Conservation (phyloP, 1,284 basidiomycete genomes). For the Marasmius sp. region DNA sequence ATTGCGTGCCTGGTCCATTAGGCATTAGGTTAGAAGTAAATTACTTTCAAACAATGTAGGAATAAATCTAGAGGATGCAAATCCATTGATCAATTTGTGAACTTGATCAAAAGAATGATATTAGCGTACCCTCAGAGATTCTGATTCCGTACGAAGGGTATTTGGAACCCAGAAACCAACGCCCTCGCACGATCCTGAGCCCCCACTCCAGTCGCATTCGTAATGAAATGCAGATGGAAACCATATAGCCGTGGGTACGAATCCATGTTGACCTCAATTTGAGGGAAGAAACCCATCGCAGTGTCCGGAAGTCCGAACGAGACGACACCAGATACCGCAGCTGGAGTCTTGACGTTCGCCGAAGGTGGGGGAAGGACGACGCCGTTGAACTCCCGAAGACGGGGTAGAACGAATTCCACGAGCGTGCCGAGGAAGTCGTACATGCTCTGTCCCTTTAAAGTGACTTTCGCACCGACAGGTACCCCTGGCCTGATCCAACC, state of each 20-base stretch:
- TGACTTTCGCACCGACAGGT: constrained; percentile 88
- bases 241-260: constrained; percentile 83
- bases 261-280: constrained; percentile 91
- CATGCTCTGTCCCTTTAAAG: constrained; percentile 87
- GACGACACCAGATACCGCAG: constrained; percentile 84
- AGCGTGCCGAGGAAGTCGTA: constrained; percentile 91
- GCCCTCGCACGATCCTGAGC: constrained; percentile 86
- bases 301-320: constrained; percentile 83
- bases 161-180: constrained; percentile 84
- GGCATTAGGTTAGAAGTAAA: too few relatives aligned
- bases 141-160: constrained; percentile 67
- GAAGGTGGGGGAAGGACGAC: constrained; percentile 69
- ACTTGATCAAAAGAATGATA: too few relatives aligned
- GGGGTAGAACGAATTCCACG: constrained; percentile 92
- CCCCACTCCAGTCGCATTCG: constrained; percentile 79
- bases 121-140: neutral
- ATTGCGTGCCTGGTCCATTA: too few relatives aligned
- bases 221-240: constrained; percentile 91
- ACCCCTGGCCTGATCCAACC: constrained; percentile 86
- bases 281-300: constrained; percentile 92
- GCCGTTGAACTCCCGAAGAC: constrained; percentile 89
- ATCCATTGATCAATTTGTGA: too few relatives aligned
- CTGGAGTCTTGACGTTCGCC: constrained; percentile 65
- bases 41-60: too few relatives aligned
- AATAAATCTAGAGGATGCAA: too few relatives aligned